Percentiles rank a stretch among this genome's conserved stretches.
Conservation (phyloP, 2,329 filamentous ascomycete genomes). For the Aspergillus jensenii region DNA sequence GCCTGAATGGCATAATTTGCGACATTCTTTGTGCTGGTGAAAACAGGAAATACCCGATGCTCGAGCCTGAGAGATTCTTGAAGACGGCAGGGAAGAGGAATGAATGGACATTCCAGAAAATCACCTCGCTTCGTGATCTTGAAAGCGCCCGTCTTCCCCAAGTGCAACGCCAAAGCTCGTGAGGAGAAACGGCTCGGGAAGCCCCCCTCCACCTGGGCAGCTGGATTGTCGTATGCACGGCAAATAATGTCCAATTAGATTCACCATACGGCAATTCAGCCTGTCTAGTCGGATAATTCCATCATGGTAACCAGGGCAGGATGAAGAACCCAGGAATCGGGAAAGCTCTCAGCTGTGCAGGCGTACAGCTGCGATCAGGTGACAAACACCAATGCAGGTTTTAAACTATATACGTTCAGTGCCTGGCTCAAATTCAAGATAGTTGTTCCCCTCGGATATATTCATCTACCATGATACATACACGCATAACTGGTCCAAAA, state of each 20-base stretch:
- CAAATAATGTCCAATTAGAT: neutral
- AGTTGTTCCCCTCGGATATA: neutral
- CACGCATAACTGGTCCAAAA: conserved; percentile 17
- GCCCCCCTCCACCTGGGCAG: too few species aligned
- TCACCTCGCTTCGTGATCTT: neutral
- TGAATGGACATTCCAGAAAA: neutral
- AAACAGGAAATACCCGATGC: neutral
- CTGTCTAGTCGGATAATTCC: neutral
- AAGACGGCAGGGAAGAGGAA: neutral
- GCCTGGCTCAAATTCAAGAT: neutral
- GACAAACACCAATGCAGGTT: neutral
- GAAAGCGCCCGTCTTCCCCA: neutral
- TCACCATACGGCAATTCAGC: neutral
- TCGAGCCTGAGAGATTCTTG: neutral
- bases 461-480: conserved; percentile 20
- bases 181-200: neutral
- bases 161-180: neutral
- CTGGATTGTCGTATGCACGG: neutral
- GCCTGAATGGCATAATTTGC: neutral
- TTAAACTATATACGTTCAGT: neutral
- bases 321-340: too few species aligned
- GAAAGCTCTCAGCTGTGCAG: too few species aligned
- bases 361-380: neutral
- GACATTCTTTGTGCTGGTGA: neutral
- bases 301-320: neutral